These are phyloP conservation scores for Macaranga tanarius DNA, from an alignment of 441 rosid genomes.

Conservation along the genomic window DNA sequence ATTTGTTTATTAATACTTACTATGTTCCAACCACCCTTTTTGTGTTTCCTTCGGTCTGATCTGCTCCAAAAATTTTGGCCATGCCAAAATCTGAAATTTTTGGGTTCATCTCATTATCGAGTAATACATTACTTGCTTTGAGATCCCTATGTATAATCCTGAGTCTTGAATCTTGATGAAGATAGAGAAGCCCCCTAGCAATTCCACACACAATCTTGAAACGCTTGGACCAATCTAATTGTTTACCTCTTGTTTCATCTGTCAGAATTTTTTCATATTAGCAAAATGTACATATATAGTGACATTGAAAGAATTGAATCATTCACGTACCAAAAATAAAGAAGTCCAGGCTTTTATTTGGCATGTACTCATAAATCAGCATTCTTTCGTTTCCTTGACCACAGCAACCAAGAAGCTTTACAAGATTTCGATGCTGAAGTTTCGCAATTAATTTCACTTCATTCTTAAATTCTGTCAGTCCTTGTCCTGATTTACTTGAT, in stretches of 20 bases:
- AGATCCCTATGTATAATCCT: too few species aligned
- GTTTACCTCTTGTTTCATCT: conserved; percentile 30
- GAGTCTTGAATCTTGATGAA: too few species aligned
- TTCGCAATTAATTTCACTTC: conserved; percentile 36
- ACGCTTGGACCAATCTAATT: conserved; percentile 40
- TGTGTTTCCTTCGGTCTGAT: too few species aligned
- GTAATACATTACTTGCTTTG: too few species aligned
- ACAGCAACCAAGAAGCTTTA: conserved; percentile 41
- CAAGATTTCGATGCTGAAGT: conserved; percentile 47
- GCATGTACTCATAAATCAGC: conserved; percentile 39
- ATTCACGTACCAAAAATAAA: conserved; percentile 50
- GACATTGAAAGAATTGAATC: too few species aligned
- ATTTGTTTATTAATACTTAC: too few species aligned
- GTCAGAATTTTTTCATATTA: neutral
- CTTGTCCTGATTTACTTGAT: conserved; percentile 21
- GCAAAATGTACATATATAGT: too few species aligned
- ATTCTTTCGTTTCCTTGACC: conserved; percentile 30
- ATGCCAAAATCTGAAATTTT: too few species aligned
- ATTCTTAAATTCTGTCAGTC: conserved; percentile 34
- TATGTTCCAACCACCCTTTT: too few species aligned
- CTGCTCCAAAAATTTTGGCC: too few species aligned
- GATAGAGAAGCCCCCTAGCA: too few species aligned
- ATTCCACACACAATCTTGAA: conserved; percentile 38
- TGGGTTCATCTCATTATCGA: too few species aligned
- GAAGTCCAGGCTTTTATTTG: conserved; percentile 38